Evolutionary conservation across 129 eudicot species (phyloP).

Genomic region (Lactuca sativa): DNA sequence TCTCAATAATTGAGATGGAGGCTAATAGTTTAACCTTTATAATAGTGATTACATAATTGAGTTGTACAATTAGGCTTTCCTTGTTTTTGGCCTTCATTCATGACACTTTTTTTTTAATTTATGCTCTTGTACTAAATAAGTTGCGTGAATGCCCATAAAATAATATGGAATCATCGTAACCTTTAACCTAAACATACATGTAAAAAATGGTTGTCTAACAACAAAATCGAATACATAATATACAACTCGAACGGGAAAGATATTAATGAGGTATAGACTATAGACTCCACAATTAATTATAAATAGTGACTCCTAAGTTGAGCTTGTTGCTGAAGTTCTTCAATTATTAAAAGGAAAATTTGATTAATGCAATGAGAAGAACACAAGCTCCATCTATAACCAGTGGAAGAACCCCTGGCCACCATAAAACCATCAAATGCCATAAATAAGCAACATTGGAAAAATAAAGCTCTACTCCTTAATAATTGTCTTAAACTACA

Average conservation of each 20-base stretch:
- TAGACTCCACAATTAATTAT: not conserved
- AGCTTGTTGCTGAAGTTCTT: not conserved
- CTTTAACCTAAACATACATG: constrained; percentile 14
- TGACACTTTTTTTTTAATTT: constrained; percentile 45
- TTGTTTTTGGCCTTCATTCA: constrained; percentile 58
- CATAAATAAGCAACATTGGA: not conserved
- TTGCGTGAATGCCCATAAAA: not conserved
- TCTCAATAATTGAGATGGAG: constrained; percentile 82
- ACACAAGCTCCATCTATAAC: not conserved
- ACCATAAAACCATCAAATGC: constrained; percentile 14
- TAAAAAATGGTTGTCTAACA: not conserved
- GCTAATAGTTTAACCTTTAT: constrained; percentile 92
- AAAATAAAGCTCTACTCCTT: no score
- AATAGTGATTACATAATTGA: constrained; percentile 60
- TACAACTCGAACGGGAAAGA: not conserved
- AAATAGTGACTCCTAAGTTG: not conserved
- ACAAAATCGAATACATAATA: constrained; percentile 1
- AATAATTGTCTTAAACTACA: no score
- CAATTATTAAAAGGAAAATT: not conserved
- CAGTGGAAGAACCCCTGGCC: not conserved
- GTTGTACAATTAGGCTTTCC: constrained; percentile 56
- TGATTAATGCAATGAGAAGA: not conserved
- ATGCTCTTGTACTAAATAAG: not conserved
- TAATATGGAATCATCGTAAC: not conserved
- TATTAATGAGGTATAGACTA: not conserved